Base-by-base conservation (phyloP, 371 early-diverging fungal species). In the Mucor ambiguus region DNA sequence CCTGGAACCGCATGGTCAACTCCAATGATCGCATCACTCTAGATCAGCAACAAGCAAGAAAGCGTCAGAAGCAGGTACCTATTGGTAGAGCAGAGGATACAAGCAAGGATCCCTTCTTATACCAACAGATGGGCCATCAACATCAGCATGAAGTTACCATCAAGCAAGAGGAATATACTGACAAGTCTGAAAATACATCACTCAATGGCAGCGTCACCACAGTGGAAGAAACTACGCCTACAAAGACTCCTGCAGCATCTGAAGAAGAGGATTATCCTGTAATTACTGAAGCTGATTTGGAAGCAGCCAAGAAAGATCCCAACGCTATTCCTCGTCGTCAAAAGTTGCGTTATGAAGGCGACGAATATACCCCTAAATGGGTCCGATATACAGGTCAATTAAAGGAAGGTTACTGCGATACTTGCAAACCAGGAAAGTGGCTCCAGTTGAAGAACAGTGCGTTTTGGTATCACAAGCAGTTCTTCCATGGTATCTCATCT, bases 391-490 rank as follows among this genome's bases (percentile, higher is more conserved):
- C 79, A 18, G 96, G 96, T 0, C 89, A 89, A 46, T 76, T 79
- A 29, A 93, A 93, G 71, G 95, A 96, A 71, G 96, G 96, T 0
- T 91, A 89, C 59, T 96, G 96, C 74, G 94, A 94, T 54, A 87
- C 88, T 7, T 96, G 96, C 67, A 69, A 78, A 35, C 92, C 94
- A 0, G 94, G 93, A 1, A 90, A 91, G 75, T 96, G 96, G 96
- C 83, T 96, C 22, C 93, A 96, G 73, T 82, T 96, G 28, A 96
- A 96, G 71, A 95, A 94, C 72, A 92, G 92, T 66, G 96, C 96
- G 2, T 96, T 86, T 66, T 96, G 96, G 96, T 96, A 96, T 68
- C 96, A 96, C 75, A 96, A 92, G 74, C 95, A 96, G 73, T 95
- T 94, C 69, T 89, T 82, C 61, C 81, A 96, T 70, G 96, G 96